Evolutionary conservation across 129 eudicot genomes (phyloP).

Genomic region (Solidago caesia): DNA sequence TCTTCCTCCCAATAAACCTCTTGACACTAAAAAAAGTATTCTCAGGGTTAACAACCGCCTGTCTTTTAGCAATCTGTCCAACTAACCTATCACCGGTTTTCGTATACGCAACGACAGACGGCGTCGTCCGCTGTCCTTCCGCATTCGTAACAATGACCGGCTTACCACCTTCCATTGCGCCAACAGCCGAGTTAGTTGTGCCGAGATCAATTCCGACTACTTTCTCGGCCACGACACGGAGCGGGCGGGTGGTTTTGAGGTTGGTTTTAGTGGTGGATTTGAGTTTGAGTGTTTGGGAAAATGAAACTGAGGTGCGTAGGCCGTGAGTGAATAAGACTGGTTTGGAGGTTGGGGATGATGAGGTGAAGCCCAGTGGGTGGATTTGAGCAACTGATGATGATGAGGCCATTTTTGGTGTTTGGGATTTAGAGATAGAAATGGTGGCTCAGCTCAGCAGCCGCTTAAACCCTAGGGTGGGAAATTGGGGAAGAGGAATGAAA

Average conservation of each 20-base stretch:
- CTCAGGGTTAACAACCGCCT: constrained; percentile 95
- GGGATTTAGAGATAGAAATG: constrained; percentile 14
- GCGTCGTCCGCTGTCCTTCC: constrained; percentile 94
- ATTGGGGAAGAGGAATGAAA: background rate
- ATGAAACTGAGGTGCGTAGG: constrained; percentile 30
- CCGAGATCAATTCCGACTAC: constrained; percentile 95
- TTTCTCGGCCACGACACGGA: constrained; percentile 71
- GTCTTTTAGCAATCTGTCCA: constrained; percentile 95
- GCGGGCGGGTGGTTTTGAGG: constrained; percentile 21
- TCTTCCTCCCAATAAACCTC: constrained; percentile 95
- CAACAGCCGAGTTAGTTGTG: constrained; percentile 91
- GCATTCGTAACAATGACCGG: constrained; percentile 85
- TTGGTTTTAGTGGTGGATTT: constrained; percentile 13
- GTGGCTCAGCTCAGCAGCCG: constrained; percentile 2
- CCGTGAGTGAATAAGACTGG: constrained; percentile 50
- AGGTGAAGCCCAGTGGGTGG: constrained; percentile 27
- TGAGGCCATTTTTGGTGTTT: constrained; percentile 52
- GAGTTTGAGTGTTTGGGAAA: constrained; percentile 31
- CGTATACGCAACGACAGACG: constrained; percentile 93
- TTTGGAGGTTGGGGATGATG: constrained; percentile 32
- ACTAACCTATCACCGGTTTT: constrained; percentile 84
- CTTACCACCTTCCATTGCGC: constrained; percentile 97
- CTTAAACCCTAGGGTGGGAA: constrained; percentile 41
- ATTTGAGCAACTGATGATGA: constrained; percentile 55
- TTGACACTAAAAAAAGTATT: constrained; percentile 85